These are phyloP conservation scores for Dryas drummondii DNA, from an alignment of 306 rosid species.

Conservation along the genomic window DNA sequence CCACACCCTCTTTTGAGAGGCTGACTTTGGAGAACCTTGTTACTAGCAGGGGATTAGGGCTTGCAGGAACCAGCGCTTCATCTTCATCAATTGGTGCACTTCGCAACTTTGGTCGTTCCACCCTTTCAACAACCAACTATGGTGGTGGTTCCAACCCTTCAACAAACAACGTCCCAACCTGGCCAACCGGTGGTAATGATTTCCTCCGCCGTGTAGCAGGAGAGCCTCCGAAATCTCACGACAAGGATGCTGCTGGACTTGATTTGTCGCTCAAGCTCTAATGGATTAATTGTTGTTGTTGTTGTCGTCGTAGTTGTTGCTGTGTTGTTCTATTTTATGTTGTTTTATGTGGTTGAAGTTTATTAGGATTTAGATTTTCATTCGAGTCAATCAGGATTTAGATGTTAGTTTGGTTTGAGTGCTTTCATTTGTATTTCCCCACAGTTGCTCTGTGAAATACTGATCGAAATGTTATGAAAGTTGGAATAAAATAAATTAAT, in stretches of 20 bases:
- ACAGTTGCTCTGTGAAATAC: neutral
- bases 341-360: neutral
- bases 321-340: neutral
- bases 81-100: conserved; percentile 8
- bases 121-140: too few species aligned
- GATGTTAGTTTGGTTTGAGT: neutral
- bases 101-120: neutral
- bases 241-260: conserved; percentile 26
- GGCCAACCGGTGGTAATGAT: conserved; percentile 1
- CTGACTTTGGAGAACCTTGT: conserved; percentile 27
- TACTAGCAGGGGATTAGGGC: conserved; percentile 5
- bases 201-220: neutral
- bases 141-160: too few species aligned
- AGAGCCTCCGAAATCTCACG: neutral
- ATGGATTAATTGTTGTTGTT: neutral
- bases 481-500: neutral
- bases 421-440: neutral
- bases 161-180: too few species aligned
- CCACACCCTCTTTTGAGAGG: conserved; percentile 19
- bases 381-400: too few species aligned
- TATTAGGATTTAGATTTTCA: neutral
- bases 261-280: conserved; percentile 60
- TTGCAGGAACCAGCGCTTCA: conserved; percentile 6
- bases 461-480: neutral
- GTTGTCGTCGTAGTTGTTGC: neutral